Evolutionary conservation across 768 basidiomycete genomes (phyloP), one percentile per base, ranked within the genome.

Genomic region (Pholiota microspora): DNA sequence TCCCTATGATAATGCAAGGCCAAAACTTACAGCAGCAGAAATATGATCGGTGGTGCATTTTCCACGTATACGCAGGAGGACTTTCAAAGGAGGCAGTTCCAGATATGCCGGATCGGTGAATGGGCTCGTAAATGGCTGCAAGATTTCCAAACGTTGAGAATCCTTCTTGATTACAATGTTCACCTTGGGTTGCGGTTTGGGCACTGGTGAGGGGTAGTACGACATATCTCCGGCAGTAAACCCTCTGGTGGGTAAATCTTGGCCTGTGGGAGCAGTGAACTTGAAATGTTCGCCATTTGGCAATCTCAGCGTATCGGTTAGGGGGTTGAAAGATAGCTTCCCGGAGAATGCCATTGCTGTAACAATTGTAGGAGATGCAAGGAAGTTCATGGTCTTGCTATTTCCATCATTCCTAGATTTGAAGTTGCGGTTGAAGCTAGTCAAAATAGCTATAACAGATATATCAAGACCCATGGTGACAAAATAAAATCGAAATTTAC

Each of bases 1-100:
- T 12, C 25, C 6, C 6, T 31, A n/a, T 4, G 28, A 38, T 45
- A 46, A 18, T 13, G 24, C 28, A 9, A n/a, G 35, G 9, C 10
- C 13, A 29, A 4, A 15, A 73, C 85, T 48, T 62, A 91, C 90
- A 28, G 97, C 97, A 34, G 97, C 97, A 29, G 92, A 94, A 54
- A 98, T 99, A 67, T 98, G 97, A 65, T 99, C 97, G 15, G 97
- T 99, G 10, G 97, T 99, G 70, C 97, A 99, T 73, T 99, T 98
- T n/a, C 97, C 97, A 59, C 91, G 77, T 6, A 98, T 92, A 27
- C 94, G 77, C 81, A 98, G 84, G 47, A 99, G 70, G 49, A 96
- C 91, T 63, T 84, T 91, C 68, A 98, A 73, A 21, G 81, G 62
- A 7, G 93, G 88, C 13, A 98, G 76, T 73, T 99, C 97, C 32